Evolutionary conservation across 192 early-diverging fungal genomes (phyloP).

Genomic region (Pilobolus umbonatus): DNA sequence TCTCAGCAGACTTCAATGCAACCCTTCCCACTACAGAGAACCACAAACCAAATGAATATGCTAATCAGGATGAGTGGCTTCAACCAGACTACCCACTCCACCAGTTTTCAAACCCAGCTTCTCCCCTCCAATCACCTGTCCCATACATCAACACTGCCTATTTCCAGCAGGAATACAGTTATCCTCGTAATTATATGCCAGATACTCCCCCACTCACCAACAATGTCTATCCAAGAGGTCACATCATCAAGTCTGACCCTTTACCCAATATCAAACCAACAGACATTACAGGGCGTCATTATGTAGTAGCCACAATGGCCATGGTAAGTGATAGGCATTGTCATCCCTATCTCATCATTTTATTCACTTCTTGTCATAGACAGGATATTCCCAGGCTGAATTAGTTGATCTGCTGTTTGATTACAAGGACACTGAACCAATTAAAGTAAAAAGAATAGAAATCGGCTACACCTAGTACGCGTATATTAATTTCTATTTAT

Average conservation of each 20-base stretch:
- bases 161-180: no score
- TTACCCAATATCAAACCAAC: not conserved
- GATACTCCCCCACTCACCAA: not conserved
- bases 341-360: not conserved
- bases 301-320: not conserved
- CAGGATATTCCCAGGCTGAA: not conserved
- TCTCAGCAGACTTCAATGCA: not conserved
- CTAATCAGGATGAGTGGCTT: no score
- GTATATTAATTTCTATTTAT: not conserved
- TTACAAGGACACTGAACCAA: not conserved
- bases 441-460: conserved; percentile 2
- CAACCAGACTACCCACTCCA: not conserved
- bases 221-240: not conserved
- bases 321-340: not conserved
- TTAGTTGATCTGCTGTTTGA: not conserved
- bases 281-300: not conserved
- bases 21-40: not conserved
- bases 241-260: not conserved
- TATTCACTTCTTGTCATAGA: not conserved
- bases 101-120: not conserved
- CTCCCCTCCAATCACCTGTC: no score
- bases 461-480: not conserved
- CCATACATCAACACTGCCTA: not conserved
- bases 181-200: not conserved
- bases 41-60: no score